Evolutionary conservation across 768 basidiomycete genomes (phyloP).

Genomic region (Pisolithus albus): DNA sequence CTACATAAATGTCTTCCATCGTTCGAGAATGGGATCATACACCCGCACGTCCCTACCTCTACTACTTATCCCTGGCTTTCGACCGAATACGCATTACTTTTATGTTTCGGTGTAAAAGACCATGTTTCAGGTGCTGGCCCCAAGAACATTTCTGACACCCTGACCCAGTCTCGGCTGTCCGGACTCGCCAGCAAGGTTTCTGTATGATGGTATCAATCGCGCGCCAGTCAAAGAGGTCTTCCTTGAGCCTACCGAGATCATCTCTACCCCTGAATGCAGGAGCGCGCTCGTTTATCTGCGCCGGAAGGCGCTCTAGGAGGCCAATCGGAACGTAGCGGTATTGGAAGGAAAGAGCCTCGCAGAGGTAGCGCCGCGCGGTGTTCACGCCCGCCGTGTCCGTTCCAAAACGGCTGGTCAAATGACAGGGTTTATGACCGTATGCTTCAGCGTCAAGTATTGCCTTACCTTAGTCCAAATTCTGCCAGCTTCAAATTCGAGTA

Average conservation of each 20-base stretch:
- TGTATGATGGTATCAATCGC: conserved; percentile 23
- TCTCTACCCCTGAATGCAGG: conserved; percentile 82
- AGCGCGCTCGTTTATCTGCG: conserved; percentile 82
- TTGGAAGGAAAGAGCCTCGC: conserved; percentile 93
- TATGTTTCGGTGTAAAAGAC: conserved; percentile 89
- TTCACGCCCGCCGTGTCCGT: conserved; percentile 87
- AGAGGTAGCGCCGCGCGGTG: conserved; percentile 86
- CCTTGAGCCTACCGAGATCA: conserved; percentile 64
- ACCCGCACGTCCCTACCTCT: background rate
- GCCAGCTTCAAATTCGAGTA: conserved; percentile 52
- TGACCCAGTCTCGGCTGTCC: conserved; percentile 83
- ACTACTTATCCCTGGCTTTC: conserved; percentile 52
- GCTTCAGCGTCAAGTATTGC: conserved; percentile 1
- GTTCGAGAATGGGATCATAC: background rate
- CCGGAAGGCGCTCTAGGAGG: conserved; percentile 75
- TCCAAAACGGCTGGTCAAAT: conserved; percentile 60
- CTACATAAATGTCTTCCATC: no score
- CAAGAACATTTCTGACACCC: conserved; percentile 91
- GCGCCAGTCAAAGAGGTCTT: background rate
- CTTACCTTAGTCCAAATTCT: conserved; percentile 77
- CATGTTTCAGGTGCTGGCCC: conserved; percentile 80
- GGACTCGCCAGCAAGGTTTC: conserved; percentile 80
- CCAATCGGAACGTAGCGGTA: conserved; percentile 96
- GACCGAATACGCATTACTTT: conserved; percentile 71
- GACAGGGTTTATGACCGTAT: no score